phyloP scores from a whole-genome alignment of 345 rosid genomes.

The Brassica carinata region DNA sequence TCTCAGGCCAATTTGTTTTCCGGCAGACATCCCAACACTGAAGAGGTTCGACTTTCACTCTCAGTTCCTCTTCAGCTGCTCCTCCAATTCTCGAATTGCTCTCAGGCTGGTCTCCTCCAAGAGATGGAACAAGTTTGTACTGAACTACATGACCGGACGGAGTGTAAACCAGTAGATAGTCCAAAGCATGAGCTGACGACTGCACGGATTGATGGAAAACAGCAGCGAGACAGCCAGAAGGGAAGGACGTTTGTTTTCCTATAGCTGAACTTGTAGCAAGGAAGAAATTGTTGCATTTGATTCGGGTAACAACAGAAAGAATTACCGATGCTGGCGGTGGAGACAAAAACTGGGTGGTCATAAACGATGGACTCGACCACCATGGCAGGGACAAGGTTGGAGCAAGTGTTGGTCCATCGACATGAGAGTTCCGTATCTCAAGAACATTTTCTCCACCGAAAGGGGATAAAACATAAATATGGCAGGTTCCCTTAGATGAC shows the following conservation, averaged over 20 bases:
- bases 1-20: slow-evolving; percentile 91
- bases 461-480: slow-evolving; percentile 84
- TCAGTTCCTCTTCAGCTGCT: slow-evolving; percentile 69
- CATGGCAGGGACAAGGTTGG: slow-evolving; percentile 78
- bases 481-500: slow-evolving; percentile 89
- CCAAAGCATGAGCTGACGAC: slow-evolving; percentile 60
- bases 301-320: slow-evolving; percentile 87
- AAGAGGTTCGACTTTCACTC: slow-evolving; percentile 75
- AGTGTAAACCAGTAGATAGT: slow-evolving; percentile 77
- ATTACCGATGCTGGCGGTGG: slow-evolving; percentile 73
- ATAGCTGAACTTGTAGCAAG: slow-evolving; percentile 71
- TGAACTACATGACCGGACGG: slow-evolving; percentile 96
- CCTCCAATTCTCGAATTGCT: slow-evolving; percentile 48
- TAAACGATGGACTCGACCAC: slow-evolving; percentile 87
- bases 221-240: slow-evolving; percentile 88
- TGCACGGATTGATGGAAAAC: slow-evolving; percentile 68
- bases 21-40: slow-evolving; percentile 99
- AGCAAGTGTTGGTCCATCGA: slow-evolving; percentile 66
- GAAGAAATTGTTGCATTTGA: slow-evolving; percentile 73
- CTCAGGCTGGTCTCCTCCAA: slow-evolving; percentile 69
- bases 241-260: slow-evolving; percentile 61
- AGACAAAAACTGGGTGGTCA: slow-evolving; percentile 53
- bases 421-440: slow-evolving; percentile 66
- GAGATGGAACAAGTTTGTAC: slow-evolving; percentile 72
- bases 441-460: slow-evolving; percentile 96